Conservation (phyloP, 768 basidiomycete species). For the Phylloporus sp. region DNA sequence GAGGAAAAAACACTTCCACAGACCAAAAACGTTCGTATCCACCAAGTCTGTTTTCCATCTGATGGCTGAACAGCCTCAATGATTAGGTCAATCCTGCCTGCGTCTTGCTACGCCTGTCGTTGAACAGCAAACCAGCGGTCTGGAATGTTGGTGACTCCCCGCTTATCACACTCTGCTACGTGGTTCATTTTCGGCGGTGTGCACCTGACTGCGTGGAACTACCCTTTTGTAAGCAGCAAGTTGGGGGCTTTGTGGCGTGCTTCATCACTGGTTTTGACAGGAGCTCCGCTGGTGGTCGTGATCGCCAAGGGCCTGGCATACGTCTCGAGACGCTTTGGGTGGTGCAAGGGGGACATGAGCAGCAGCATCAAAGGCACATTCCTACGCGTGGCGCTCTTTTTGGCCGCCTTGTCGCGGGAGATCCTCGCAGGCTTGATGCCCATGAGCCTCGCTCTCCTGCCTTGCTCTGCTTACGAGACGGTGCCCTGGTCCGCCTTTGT, state of each 20-base stretch:
- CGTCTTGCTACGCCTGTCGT: not conserved
- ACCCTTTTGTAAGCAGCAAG: not conserved
- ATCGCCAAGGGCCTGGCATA: not conserved
- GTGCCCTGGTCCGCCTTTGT: not conserved
- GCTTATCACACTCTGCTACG: not conserved
- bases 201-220: not conserved
- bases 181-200: not conserved
- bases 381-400: too few species aligned
- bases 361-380: too few species aligned
- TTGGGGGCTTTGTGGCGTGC: not conserved
- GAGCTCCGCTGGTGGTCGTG: not conserved
- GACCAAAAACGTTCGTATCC: not conserved
- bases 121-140: not conserved
- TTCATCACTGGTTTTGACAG: not conserved
- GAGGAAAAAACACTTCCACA: not conserved
- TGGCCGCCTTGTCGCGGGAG: not conserved
- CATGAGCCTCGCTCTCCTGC: not conserved
- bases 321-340: too few species aligned
- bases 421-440: slow-evolving; percentile 1
- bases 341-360: too few species aligned
- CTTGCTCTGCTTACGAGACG: not conserved
- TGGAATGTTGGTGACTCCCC: not conserved
- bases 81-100: not conserved
- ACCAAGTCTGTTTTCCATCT: too few species aligned
- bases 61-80: not conserved